Evolutionary conservation across 768 basidiomycete species (phyloP), one percentile per base, ranked within the genome.

Genomic region (Flagelloscypha sp.): DNA sequence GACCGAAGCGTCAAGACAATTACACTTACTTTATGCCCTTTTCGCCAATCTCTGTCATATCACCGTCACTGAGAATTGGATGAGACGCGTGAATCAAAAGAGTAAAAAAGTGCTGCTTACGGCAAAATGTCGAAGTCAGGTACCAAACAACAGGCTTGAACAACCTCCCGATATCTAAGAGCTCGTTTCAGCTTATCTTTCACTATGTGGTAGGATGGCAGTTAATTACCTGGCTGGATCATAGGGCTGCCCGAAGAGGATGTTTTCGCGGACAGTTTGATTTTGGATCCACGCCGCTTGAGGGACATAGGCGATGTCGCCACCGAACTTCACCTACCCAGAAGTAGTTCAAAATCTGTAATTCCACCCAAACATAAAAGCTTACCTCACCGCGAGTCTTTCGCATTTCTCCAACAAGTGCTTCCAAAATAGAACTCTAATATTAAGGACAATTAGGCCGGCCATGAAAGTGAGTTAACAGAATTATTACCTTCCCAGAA

Each of bases 71-170:
- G n/a, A n/a, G n/a, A n/a, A n/a, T n/a, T n/a, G n/a, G n/a, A n/a
- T n/a, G n/a, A n/a, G n/a, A n/a, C n/a, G n/a, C n/a, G n/a, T n/a
- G n/a, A n/a, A n/a, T n/a, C n/a, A n/a, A n/a, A n/a, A n/a, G n/a
- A n/a, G n/a, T n/a, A n/a, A n/a, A n/a, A n/a, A n/a, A n/a, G n/a
- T n/a, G n/a, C n/a, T n/a, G n/a, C n/a, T n/a, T n/a, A 56, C 0
- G 83, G 76, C 7, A 90, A 62, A 43, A 83, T 71, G 25, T 75
- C 71, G 3, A 90, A 61, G 53, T 90, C 86, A 20, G 73, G 75
- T 36, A 72, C 67, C 30, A 90, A 57, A 23, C 74, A 74, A 47
- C 85, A 90, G 0, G 82, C 79, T 4, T 60, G 50, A 37, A 84
- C 60, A 27, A 82, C 65, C 20, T 68, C 60, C 4, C 66, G 59